Percentiles rank a stretch among this genome's conserved stretches.
Evolutionary conservation across 352 stramenopile genomes (phyloP).

Genomic region (Phytophthora capsici): DNA sequence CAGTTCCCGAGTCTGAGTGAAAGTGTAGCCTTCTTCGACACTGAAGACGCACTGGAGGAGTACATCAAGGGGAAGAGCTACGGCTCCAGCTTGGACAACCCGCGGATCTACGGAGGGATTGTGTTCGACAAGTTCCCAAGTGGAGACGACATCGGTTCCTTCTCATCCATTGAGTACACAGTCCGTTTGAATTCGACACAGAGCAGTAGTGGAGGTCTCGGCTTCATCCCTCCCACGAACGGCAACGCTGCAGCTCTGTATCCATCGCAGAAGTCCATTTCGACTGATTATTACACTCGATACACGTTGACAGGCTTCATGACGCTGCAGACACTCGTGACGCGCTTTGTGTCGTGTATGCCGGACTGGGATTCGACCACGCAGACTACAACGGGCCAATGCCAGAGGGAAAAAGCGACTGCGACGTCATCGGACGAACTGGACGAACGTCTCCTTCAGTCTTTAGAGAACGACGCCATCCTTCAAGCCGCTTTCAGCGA

Average conservation of each 20-base stretch:
- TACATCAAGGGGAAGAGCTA: slow-evolving; percentile 56
- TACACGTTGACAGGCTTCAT: slow-evolving; percentile 63
- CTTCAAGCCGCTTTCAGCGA: slow-evolving; percentile 34
- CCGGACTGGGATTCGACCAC: slow-evolving; percentile 46
- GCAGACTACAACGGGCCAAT: slow-evolving; percentile 45
- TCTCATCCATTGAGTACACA: slow-evolving; percentile 62
- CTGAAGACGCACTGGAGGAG: slow-evolving; percentile 43
- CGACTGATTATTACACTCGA: slow-evolving; percentile 40
- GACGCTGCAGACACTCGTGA: slow-evolving; percentile 67
- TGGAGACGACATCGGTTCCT: slow-evolving; percentile 40
- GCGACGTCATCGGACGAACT: slow-evolving; percentile 27
- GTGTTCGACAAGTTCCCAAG: slow-evolving; percentile 57
- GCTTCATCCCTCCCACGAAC: slow-evolving; percentile 37
- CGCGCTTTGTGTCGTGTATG: slow-evolving; percentile 63
- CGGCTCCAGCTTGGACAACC: slow-evolving; percentile 45
- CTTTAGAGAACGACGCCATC: slow-evolving; percentile 46
- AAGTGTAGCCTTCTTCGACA: slow-evolving; percentile 57
- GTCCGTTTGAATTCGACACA: slow-evolving; percentile 64
- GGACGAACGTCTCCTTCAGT: slow-evolving; percentile 38
- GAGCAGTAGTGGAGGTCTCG: slow-evolving; percentile 10
- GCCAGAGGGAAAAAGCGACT: slow-evolving; percentile 42
- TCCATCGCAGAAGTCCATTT: slow-evolving; percentile 41
- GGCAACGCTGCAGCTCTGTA: slow-evolving; percentile 37
- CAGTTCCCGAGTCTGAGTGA: slow-evolving; percentile 51
- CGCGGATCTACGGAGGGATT: slow-evolving; percentile 58